These are phyloP conservation scores for Candida montana DNA, from an alignment of 805 yeast species.

Conservation along the genomic window DNA sequence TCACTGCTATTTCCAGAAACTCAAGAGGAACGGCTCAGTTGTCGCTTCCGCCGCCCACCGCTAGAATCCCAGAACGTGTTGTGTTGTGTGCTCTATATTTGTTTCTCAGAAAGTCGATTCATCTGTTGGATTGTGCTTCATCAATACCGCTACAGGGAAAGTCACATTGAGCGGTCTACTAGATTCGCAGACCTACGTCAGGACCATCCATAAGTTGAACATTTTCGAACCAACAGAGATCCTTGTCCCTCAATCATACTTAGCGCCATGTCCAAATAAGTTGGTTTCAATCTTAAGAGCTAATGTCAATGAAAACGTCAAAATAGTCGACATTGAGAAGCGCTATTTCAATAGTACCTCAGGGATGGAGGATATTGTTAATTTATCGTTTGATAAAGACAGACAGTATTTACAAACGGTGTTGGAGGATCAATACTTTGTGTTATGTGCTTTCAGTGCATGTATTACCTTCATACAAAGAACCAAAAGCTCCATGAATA, in stretches of 20 bases:
- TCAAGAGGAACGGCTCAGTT: conserved; percentile 1
- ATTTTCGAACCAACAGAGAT: conserved; percentile 32
- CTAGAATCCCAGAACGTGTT: conserved; percentile 17
- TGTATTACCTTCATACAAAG: conserved; percentile 25
- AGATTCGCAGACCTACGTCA: conserved; percentile 42
- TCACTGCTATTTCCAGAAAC: neutral
- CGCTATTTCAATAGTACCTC: conserved; percentile 22
- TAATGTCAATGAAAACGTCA: conserved; percentile 24
- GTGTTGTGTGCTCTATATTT: conserved; percentile 25
- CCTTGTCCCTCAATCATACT: conserved; percentile 28
- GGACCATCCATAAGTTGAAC: conserved; percentile 37
- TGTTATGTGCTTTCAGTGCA: conserved; percentile 31
- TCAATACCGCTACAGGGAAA: conserved; percentile 34
- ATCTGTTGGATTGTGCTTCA: conserved; percentile 36
- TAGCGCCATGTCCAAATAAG: conserved; percentile 26
- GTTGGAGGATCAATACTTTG: conserved; percentile 26
- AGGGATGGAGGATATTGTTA: conserved; percentile 22
- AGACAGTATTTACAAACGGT: conserved; percentile 20
- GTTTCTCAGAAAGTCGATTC: conserved; percentile 24
- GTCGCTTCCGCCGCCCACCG: conserved; percentile 4
- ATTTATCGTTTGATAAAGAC: conserved; percentile 18
- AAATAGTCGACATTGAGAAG: conserved; percentile 23
- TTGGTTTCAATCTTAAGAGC: conserved; percentile 32
- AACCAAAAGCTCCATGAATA: conserved; percentile 5
- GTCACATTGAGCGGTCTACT: conserved; percentile 31